These are phyloP conservation scores for Senecio squalidus DNA, from an alignment of 140 eudicot genomes.

Conservation along the genomic window DNA sequence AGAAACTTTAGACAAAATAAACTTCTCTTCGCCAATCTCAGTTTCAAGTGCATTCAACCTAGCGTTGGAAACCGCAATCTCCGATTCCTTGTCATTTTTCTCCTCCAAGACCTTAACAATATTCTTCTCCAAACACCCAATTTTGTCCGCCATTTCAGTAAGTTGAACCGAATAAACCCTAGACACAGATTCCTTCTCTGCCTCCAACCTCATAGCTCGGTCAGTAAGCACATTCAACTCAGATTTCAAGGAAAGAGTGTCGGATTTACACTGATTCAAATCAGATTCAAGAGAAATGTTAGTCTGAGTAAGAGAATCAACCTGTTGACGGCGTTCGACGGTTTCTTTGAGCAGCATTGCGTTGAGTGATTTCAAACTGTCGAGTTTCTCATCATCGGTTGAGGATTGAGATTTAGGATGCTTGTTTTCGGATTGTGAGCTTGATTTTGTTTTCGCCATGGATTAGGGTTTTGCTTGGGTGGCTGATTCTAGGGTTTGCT, in stretches of 20 bases:
- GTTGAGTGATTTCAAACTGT: too few species aligned
- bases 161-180: slow-evolving; percentile 29
- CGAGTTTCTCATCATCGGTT: slow-evolving; percentile 39
- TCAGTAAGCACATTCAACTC: slow-evolving; percentile 45
- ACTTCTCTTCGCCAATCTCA: slow-evolving; percentile 37
- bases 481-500: too few species aligned
- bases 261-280: slow-evolving; percentile 39
- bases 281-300: slow-evolving; percentile 45
- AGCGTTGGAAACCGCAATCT: slow-evolving; percentile 27
- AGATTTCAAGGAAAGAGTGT: slow-evolving; percentile 20
- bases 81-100: slow-evolving; percentile 33
- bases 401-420: slow-evolving; percentile 12
- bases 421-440: slow-evolving; percentile 22
- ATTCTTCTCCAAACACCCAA: slow-evolving; percentile 34
- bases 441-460: slow-evolving; percentile 75
- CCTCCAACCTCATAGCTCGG: slow-evolving; percentile 28
- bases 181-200: slow-evolving; percentile 40
- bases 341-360: too few species aligned
- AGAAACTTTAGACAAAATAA: slow-evolving; percentile 17
- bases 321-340: too few species aligned
- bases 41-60: slow-evolving; percentile 22
- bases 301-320: slow-evolving; percentile 22
- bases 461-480: slow-evolving; percentile 24
- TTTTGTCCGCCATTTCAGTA: slow-evolving; percentile 13
- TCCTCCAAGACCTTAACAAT: slow-evolving; percentile 23